Percentiles rank a stretch among this genome's conserved stretches.
Evolutionary conservation across 805 yeast genomes (phyloP).

Genomic region (Tanozyma kutaoensis): DNA sequence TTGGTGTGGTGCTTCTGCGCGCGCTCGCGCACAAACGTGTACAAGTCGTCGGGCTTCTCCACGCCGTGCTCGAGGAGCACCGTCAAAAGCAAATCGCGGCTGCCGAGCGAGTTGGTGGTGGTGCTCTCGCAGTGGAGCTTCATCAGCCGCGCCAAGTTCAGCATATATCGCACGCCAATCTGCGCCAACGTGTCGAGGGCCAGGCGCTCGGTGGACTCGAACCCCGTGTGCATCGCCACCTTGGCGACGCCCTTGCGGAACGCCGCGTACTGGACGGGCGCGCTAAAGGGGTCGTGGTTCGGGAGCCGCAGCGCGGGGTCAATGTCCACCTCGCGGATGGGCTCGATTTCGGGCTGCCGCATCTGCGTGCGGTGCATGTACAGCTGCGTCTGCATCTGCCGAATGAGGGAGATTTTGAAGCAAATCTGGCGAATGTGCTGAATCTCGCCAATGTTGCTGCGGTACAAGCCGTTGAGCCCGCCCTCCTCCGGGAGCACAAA

Average conservation of each 20-base stretch:
- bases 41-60: slow-evolving; percentile 62
- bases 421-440: slow-evolving; percentile 83
- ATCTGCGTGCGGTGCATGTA: slow-evolving; percentile 63
- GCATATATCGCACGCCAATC: slow-evolving; percentile 67
- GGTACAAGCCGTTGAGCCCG: slow-evolving; percentile 50
- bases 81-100: slow-evolving; percentile 37
- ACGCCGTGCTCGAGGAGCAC: slow-evolving; percentile 81
- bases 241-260: slow-evolving; percentile 62
- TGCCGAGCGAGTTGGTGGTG: slow-evolving; percentile 27
- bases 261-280: slow-evolving; percentile 50
- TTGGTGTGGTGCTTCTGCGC: slow-evolving; percentile 56
- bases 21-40: slow-evolving; percentile 61
- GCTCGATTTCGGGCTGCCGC: slow-evolving; percentile 53
- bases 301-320: slow-evolving; percentile 68
- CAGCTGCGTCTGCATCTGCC: slow-evolving; percentile 82
- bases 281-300: slow-evolving; percentile 50
- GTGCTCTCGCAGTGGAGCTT: slow-evolving; percentile 59
- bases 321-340: slow-evolving; percentile 56
- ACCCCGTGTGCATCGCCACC: slow-evolving; percentile 83
- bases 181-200: slow-evolving; percentile 76
- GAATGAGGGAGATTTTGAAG: slow-evolving; percentile 73
- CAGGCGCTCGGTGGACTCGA: slow-evolving; percentile 65
- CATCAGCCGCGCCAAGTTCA: slow-evolving; percentile 59
- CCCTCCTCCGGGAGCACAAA: slow-evolving; percentile 24
- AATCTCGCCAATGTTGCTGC: slow-evolving; percentile 60